These are phyloP conservation scores for Botrytis sinoallii DNA, from an alignment of 2,329 filamentous ascomycete genomes.

Conservation along the genomic window DNA sequence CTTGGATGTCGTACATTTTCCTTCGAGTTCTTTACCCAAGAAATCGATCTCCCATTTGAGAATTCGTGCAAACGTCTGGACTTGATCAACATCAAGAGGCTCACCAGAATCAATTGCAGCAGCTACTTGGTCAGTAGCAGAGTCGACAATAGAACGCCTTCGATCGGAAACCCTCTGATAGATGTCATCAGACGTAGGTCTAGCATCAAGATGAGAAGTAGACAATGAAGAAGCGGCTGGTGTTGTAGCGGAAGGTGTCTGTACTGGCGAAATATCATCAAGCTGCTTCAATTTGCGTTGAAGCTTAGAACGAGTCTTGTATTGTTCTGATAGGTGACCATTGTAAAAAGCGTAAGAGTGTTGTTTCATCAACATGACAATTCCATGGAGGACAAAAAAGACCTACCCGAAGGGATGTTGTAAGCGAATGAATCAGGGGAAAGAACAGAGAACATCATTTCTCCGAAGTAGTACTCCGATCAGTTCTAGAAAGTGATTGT, in stretches of 20 bases:
- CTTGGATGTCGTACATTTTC: slow-evolving; percentile 50
- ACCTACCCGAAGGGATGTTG: neutral
- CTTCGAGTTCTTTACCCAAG: slow-evolving; percentile 59
- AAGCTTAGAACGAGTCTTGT: slow-evolving; percentile 49
- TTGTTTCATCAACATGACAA: slow-evolving; percentile 81
- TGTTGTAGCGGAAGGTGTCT: slow-evolving; percentile 44
- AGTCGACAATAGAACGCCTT: slow-evolving; percentile 25
- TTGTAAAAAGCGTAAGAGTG: slow-evolving; percentile 59
- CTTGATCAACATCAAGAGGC: slow-evolving; percentile 59
- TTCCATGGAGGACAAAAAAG: slow-evolving; percentile 70
- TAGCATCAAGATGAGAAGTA: slow-evolving; percentile 45
- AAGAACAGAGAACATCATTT: neutral
- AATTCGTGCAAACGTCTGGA: slow-evolving; percentile 60
- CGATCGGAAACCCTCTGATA: slow-evolving; percentile 44
- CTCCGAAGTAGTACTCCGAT: neutral
- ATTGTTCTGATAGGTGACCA: slow-evolving; percentile 63
- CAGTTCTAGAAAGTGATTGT: neutral
- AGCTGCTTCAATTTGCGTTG: slow-evolving; percentile 53
- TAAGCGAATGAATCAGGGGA: neutral
- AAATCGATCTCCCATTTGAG: slow-evolving; percentile 60
- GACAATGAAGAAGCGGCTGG: slow-evolving; percentile 44
- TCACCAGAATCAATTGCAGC: slow-evolving; percentile 58
- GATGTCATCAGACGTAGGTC: slow-evolving; percentile 43
- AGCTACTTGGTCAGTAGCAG: slow-evolving; percentile 59
- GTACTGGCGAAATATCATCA: slow-evolving; percentile 49